Percentiles rank a stretch among this genome's conserved stretches.
Conservation (phyloP, 2,329 filamentous ascomycete species). For the Xylariaceae sp. region DNA sequence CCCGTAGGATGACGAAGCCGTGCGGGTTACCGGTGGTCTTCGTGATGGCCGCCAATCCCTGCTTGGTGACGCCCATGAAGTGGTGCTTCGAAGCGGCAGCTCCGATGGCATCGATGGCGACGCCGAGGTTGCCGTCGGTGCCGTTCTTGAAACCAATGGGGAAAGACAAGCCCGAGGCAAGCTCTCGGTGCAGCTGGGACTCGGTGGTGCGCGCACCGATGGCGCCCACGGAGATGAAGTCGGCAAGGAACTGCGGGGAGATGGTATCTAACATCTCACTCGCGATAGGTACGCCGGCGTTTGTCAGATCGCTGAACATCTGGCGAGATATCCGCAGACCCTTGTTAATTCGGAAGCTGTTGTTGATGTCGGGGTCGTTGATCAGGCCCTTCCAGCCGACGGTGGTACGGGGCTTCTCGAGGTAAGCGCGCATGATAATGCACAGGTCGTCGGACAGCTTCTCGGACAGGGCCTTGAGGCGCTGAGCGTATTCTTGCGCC, state of each 20-base stretch:
- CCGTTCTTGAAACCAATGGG: conserved; percentile 99
- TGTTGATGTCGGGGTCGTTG: conserved; percentile 97
- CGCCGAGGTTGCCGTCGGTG: conserved; percentile 84
- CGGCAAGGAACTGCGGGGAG: conserved; percentile 93
- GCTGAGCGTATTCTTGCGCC: conserved; percentile 82
- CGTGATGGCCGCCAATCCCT: conserved; percentile 91
- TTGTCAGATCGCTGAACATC: conserved; percentile 87
- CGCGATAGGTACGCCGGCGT: conserved; percentile 86
- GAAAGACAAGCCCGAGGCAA: conserved; percentile 92
- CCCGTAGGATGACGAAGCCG: conserved; percentile 93
- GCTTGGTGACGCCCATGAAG: conserved; percentile 98
- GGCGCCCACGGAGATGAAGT: conserved; percentile 90
- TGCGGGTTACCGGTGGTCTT: conserved; percentile 92
- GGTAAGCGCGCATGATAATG: conserved; percentile 97
- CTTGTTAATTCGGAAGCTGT: conserved; percentile 99
- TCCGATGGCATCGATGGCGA: conserved; percentile 94
- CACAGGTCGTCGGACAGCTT: conserved; percentile 79
- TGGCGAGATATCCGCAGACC: conserved; percentile 87
- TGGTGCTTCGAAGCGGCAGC: conserved; percentile 82
- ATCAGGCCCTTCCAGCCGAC: conserved; percentile 99
- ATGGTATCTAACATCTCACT: conserved; percentile 99
- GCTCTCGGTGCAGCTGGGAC: conserved; percentile 91
- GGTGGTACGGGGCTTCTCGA: conserved; percentile 97
- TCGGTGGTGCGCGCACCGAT: conserved; percentile 96
- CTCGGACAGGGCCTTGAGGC: conserved; percentile 71